Percentiles rank a stretch among this genome's conserved stretches.
Conservation (phyloP, 2,329 filamentous ascomycete species). For the Trichoderma pleuroti region DNA sequence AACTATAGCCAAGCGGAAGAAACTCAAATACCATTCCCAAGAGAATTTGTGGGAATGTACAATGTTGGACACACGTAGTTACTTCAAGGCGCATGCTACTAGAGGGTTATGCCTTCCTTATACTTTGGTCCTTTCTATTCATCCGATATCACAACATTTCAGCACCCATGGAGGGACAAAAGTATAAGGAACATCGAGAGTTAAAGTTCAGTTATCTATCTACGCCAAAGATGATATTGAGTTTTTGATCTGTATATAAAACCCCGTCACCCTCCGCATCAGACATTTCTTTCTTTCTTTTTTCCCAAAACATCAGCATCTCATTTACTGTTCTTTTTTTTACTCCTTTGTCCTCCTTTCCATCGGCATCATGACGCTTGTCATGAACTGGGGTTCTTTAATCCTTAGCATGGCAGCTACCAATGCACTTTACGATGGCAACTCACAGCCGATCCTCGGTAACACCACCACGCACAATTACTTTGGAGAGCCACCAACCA, state of each 20-base stretch:
- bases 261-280: neutral
- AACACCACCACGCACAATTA: neutral
- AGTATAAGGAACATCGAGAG: neutral
- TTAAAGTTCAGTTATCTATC: neutral
- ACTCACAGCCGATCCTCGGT: neutral
- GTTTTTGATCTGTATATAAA: neutral
- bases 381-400: neutral
- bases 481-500: neutral
- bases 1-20: neutral
- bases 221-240: neutral
- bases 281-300: neutral
- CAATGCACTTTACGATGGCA: neutral
- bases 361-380: neutral
- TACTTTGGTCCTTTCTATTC: too few species aligned
- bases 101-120: too few species aligned
- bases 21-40: neutral
- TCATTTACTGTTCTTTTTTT: neutral
- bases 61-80: too few species aligned
- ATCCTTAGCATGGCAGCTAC: neutral
- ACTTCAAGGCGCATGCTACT: too few species aligned
- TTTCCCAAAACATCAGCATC: neutral
- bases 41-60: too few species aligned
- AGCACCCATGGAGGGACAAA: neutral
- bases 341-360: neutral
- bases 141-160: too few species aligned